phyloP scores from a whole-genome alignment of 2,329 filamentous ascomycete genomes.

The Cadophora gregata region DNA sequence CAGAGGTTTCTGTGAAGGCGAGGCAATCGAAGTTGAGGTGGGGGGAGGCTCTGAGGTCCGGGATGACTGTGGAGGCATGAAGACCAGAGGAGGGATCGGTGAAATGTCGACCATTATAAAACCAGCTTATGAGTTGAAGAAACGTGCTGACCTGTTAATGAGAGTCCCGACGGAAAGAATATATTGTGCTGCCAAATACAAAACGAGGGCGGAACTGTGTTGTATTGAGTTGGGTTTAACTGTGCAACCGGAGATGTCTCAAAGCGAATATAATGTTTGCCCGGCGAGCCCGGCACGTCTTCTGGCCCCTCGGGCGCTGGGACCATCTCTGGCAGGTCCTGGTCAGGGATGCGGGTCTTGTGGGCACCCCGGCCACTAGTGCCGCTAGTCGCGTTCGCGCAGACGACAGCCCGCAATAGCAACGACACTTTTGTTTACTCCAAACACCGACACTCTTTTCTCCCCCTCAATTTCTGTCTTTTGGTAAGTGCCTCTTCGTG shows the following conservation, averaged over 20 bases:
- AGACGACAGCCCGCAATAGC: slow-evolving; percentile 17
- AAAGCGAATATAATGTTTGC: no score
- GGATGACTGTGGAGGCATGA: slow-evolving; percentile 38
- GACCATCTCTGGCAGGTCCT: slow-evolving; percentile 7
- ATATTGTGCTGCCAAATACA: background rate
- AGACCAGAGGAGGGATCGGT: slow-evolving; percentile 31
- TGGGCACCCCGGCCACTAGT: background rate
- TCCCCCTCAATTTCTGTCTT: slow-evolving; percentile 1
- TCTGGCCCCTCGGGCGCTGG: background rate
- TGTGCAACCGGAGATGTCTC: background rate
- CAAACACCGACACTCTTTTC: slow-evolving; percentile 13
- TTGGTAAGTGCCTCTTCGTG: slow-evolving; percentile 13
- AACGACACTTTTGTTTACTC: slow-evolving; percentile 24
- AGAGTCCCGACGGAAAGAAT: background rate
- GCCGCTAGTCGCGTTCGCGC: slow-evolving; percentile 24
- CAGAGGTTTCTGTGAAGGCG: slow-evolving; percentile 17
- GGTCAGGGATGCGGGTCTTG: slow-evolving; percentile 6
- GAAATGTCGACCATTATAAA: slow-evolving; percentile 19
- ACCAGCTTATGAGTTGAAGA: background rate
- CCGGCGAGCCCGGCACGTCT: background rate
- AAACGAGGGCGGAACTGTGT: background rate
- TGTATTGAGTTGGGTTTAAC: background rate
- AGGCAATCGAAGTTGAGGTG: slow-evolving; percentile 30
- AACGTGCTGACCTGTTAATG: background rate
- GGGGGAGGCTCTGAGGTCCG: slow-evolving; percentile 29